Conservation (phyloP, 2,329 filamentous ascomycete species). For the Trichoderma semiorbis region DNA sequence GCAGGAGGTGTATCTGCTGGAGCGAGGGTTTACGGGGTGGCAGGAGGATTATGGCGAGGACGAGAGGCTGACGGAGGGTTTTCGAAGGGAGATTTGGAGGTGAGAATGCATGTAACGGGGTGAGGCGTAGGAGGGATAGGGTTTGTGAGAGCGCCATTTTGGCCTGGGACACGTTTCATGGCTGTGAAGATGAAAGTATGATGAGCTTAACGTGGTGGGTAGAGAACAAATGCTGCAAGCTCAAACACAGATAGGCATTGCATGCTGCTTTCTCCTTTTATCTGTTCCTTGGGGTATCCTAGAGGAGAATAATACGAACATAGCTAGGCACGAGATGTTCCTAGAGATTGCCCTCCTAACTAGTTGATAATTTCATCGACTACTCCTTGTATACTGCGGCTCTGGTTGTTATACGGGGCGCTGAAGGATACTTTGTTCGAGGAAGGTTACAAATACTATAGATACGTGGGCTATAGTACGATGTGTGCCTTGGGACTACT, state of each 20-base stretch:
- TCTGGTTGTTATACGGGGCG: not conserved
- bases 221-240: not conserved
- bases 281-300: not conserved
- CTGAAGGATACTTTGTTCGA: not conserved
- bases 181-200: not conserved
- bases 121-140: not conserved
- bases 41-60: conserved; percentile 80
- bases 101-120: conserved; percentile 23
- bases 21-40: conserved; percentile 84
- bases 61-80: conserved; percentile 76
- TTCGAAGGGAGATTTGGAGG: conserved; percentile 80
- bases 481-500: not conserved
- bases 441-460: not conserved
- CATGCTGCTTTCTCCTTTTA: not conserved
- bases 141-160: not conserved
- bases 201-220: not conserved
- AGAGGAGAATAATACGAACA: not conserved
- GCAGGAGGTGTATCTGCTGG: conserved; percentile 78
- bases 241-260: not conserved
- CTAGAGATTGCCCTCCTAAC: not conserved
- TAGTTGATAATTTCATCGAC: not conserved
- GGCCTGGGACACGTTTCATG: not conserved
- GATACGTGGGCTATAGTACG: not conserved
- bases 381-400: not conserved
- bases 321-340: too few species aligned